Base-by-base conservation (phyloP, 1,139 yeast genomes). In the Geotrichum armillariae region DNA sequence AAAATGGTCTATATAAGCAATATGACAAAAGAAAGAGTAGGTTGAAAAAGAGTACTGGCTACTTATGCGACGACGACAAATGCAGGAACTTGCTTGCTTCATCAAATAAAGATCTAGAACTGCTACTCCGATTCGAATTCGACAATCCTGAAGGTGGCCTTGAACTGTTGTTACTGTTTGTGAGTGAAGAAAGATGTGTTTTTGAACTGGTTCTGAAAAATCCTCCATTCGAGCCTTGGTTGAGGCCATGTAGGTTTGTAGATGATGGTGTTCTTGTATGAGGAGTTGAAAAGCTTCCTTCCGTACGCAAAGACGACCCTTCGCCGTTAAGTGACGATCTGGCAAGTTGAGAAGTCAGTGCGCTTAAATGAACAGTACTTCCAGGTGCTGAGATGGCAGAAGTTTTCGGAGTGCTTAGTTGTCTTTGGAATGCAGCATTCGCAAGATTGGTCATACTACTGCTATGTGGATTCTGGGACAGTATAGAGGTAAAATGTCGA, bases 41-140 rank as follows among this genome's bases (percentile, higher is more conserved):
- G n/a, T n/a, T n/a, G n/a, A n/a, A n/a, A n/a, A n/a, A n/a, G n/a
- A n/a, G n/a, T n/a, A n/a, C n/a, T n/a, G n/a, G n/a, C n/a, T n/a
- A n/a, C n/a, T n/a, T n/a, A n/a, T n/a, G n/a, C n/a, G n/a, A n/a
- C n/a, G n/a, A n/a, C n/a, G n/a, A n/a, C n/a, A 50, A 33, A 42
- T 50, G 53, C 44, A 50, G 34, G 11, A 50, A 16, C 22, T 50
- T 50, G 16, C 47, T 31, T 1, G 53, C 53, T 27, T 50, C 53
- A 2, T 44, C 50, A 9, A 46, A 18, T 16, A 50, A 37, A 6
- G 47, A 50, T 34, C 50, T 31, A 8, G 47, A 41, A 16, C 50
- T 46, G 14, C 33, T 31, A n/a, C 35, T 27, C 16, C 47, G 42
- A 23, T 38, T 42, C 3, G 50, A 21, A 9, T 31, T 31, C 18